Evolutionary conservation across 2,329 filamentous ascomycete genomes (phyloP), one percentile per base, ranked within the genome.

Genomic region (Neofusicoccum parvum): DNA sequence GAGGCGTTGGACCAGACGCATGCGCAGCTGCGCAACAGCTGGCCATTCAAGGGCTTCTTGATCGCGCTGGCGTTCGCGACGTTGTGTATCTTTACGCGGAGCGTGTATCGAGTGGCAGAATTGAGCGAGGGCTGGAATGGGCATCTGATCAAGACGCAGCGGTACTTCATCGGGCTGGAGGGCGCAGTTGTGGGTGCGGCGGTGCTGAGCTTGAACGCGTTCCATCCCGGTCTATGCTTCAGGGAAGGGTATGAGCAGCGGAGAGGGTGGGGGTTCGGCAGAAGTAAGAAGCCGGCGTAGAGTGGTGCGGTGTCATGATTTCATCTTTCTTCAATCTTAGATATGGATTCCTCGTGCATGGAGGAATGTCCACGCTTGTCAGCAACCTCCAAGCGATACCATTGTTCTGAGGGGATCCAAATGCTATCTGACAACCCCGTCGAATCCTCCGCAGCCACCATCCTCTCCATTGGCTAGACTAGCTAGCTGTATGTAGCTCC

Each of bases 51-150:
- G 64, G 79, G 79, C 12, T 90, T 89, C 74, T 74, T 88, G 5
- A 71, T 70, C n/a, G 85, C 84, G 11, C 79, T 90, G 17, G 73
- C 78, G 1, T 73, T 89, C 2, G 82, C 87, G 2, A 88, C 87
- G n/a, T 62, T 90, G 12, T 84, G 82, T 69, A 87, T 92, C 71
- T 85, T 91, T 67, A 85, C 86, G 70, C 81, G 90, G 9, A 88
- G 85, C 68, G 84, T 87, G 48, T 92, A 87, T 75, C 84, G 90
- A 64, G 85, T 90, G 23, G 86, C 85, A 0, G 89, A 92, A 81
- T 77, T 92, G 68, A 85, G 83, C 68, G 80, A 85, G 62, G 89
- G 89, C 1, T 92, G 87, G 85, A 75, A 72, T 3, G 88, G 88
- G 0, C 75, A 81, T 23, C 74, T 91, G 70, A 88, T 89, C 73